phyloP scores from a whole-genome alignment of 1,139 yeast species.

The Zygoascus meyerae region DNA sequence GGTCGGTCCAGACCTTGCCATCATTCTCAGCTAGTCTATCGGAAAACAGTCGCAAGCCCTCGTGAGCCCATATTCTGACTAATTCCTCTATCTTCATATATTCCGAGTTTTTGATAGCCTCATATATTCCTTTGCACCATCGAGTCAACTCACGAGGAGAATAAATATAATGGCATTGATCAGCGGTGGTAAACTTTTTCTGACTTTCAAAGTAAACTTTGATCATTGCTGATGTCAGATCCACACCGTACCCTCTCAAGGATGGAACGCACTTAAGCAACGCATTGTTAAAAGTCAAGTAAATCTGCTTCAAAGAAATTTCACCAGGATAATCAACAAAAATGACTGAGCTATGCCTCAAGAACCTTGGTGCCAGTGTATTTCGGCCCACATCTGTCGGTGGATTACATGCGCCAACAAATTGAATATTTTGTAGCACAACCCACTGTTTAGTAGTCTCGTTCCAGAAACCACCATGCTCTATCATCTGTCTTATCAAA shows the following conservation, averaged over 20 bases:
- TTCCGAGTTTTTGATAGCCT: slow-evolving; percentile 44
- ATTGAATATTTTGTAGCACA: slow-evolving; percentile 55
- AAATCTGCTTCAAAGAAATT: slow-evolving; percentile 62
- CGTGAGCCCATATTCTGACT: slow-evolving; percentile 74
- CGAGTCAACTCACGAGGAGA: slow-evolving; percentile 91
- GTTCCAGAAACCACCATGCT: slow-evolving; percentile 75
- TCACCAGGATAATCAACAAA: slow-evolving; percentile 77
- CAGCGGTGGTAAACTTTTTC: slow-evolving; percentile 36
- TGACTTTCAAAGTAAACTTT: slow-evolving; percentile 50
- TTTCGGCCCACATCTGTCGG: slow-evolving; percentile 76
- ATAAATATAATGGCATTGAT: slow-evolving; percentile 58
- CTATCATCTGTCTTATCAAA: slow-evolving; percentile 69
- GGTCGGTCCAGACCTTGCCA: slow-evolving; percentile 51
- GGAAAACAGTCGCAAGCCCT: slow-evolving; percentile 67
- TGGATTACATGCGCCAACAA: slow-evolving; percentile 95
- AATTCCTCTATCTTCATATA: slow-evolving; percentile 41
- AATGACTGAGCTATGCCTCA: slow-evolving; percentile 61
- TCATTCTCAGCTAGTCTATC: slow-evolving; percentile 54
- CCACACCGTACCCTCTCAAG: slow-evolving; percentile 47
- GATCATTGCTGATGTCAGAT: slow-evolving; percentile 63
- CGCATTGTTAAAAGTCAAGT: slow-evolving; percentile 52
- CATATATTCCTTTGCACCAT: slow-evolving; percentile 75
- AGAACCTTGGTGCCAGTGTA: slow-evolving; percentile 53
- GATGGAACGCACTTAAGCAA: slow-evolving; percentile 59
- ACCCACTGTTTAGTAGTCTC: slow-evolving; percentile 61